phyloP scores from a whole-genome alignment of 1,284 basidiomycete genomes.

The Heimioporus retisporus region DNA sequence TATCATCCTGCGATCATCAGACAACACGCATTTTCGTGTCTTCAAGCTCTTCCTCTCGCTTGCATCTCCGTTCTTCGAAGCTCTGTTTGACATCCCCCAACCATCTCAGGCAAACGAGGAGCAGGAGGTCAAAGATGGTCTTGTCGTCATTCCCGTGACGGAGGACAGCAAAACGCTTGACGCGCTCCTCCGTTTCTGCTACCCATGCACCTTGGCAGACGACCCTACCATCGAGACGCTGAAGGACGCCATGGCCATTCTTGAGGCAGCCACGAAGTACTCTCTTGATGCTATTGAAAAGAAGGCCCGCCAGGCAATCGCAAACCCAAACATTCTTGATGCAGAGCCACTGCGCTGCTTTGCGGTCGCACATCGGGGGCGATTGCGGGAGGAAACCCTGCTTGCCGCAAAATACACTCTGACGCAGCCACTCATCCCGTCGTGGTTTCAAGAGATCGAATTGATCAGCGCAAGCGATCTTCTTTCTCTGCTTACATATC shows the following conservation, averaged over 20 bases:
- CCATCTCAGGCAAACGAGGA: constrained; percentile 24
- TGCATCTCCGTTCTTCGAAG: constrained; percentile 52
- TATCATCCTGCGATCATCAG: constrained; percentile 52
- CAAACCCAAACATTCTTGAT: constrained; percentile 24
- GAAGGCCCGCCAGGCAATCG: constrained; percentile 20
- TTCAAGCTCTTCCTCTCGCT: constrained; percentile 47
- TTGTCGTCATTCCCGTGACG: constrained; percentile 28
- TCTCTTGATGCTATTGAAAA: constrained; percentile 28
- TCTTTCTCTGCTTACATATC: constrained; percentile 33
- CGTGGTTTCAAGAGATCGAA: constrained; percentile 19
- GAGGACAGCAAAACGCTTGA: constrained; percentile 30
- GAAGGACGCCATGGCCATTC: constrained; percentile 19
- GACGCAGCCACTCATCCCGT: constrained; percentile 22
- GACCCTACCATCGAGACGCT: constrained; percentile 28
- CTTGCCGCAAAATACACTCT: constrained; percentile 28
- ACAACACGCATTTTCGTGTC: constrained; percentile 44
- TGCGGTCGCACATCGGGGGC: constrained; percentile 23
- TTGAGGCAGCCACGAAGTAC: constrained; percentile 33
- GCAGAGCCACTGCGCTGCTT: constrained; percentile 30
- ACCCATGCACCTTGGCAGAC: constrained; percentile 34
- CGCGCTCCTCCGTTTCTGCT: constrained; percentile 33
- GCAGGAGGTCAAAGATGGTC: constrained; percentile 30
- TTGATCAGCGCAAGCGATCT: constrained; percentile 30
- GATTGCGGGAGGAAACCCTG: constrained; percentile 19
- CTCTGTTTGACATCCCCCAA: constrained; percentile 55